These are phyloP conservation scores for Exophiala dermatitidis DNA, from an alignment of 2,329 filamentous ascomycete genomes.

Conservation along the genomic window DNA sequence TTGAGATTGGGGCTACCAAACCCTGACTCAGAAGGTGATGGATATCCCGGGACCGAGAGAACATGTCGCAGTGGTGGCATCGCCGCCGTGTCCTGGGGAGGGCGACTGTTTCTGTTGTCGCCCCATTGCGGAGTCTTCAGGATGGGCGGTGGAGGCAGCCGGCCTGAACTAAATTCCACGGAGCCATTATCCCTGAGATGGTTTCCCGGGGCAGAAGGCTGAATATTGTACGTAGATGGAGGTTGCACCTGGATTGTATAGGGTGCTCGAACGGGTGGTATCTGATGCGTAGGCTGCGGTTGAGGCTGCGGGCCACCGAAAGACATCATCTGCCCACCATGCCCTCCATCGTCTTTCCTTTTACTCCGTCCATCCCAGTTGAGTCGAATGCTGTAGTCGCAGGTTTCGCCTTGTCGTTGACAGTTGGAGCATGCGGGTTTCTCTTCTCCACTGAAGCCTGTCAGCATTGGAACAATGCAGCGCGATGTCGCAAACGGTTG, in stretches of 20 bases:
- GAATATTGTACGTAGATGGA: conserved; percentile 5
- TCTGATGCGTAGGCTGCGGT: conserved; percentile 10
- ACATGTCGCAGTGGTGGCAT: conserved; percentile 10
- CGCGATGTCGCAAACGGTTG: background rate
- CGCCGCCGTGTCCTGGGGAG: conserved; percentile 1
- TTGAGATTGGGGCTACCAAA: conserved; percentile 23
- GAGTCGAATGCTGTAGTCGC: conserved; percentile 73
- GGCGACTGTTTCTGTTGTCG: conserved; percentile 8
- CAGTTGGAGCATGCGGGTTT: conserved; percentile 68
- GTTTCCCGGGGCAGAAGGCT: conserved; percentile 11
- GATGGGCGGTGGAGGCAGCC: conserved; percentile 22
- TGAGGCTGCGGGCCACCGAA: conserved; percentile 20
- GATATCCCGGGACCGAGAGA: conserved; percentile 16
- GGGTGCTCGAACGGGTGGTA: conserved; percentile 1
- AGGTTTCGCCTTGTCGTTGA: conserved; percentile 61
- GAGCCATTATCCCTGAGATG: background rate
- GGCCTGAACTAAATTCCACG: conserved; percentile 13
- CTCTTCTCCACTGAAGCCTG: conserved; percentile 55
- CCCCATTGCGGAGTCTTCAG: conserved; percentile 24
- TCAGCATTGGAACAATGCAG: conserved; percentile 3
- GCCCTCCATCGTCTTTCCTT: conserved; percentile 41
- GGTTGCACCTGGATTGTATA: conserved; percentile 1
- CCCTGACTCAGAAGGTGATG: conserved; percentile 26
- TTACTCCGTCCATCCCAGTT: conserved; percentile 72
- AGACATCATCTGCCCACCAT: conserved; percentile 33